Evolutionary conservation across 371 early-diverging fungal species (phyloP), one percentile per base, ranked within the genome.

Genomic region (Dichotomocladium elegans): DNA sequence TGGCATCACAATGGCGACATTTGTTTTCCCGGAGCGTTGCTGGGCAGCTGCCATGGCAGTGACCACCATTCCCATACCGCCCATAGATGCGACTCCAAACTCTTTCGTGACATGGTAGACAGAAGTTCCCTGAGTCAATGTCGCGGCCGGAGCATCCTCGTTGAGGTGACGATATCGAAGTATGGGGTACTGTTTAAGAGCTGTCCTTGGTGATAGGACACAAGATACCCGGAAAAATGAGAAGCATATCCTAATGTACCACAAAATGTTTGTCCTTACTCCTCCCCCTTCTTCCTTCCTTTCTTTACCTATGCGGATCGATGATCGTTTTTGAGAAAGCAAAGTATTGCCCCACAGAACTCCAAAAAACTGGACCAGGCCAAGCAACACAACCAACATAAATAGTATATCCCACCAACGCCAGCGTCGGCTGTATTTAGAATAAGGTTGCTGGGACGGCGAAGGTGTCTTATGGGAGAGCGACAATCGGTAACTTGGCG

Each of bases 31-130:
- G 3, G 78, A 67, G 3, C 64, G 63, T 51, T 82, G 79, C 33
- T 86, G 86, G 5, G 83, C 83, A 14, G 72, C 52, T 4, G 83
- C 79, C 9, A 86, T 63, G 2, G 81, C 79, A 11, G 86, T 86
- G n/a, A 83, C 77, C 5, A 81, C 73, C 67, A 72, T 74, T 14
- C 86, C 86, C 25, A 85, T 59, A 8, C 77, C 76, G 21, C 82
- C 77, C 73, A 77, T 68, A 5, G 79, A 61, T 1, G 84, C 83
- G 2, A 64, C 57, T 1, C 79, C 81, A 62, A 80, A 82, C 46
- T 82, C 83, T 41, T 79, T 80, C 33, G 80, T 77, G 33, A 82
- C 66, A 48, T 82, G 83, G 44, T 76, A 82, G 14, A 82, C 61
- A n/a, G 67, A 51, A 14, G 77, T 73, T 4, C 66, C 79, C 42